Base-by-base conservation (phyloP, 305 asterid genomes). In the Fraxinus angustifolia region DNA sequence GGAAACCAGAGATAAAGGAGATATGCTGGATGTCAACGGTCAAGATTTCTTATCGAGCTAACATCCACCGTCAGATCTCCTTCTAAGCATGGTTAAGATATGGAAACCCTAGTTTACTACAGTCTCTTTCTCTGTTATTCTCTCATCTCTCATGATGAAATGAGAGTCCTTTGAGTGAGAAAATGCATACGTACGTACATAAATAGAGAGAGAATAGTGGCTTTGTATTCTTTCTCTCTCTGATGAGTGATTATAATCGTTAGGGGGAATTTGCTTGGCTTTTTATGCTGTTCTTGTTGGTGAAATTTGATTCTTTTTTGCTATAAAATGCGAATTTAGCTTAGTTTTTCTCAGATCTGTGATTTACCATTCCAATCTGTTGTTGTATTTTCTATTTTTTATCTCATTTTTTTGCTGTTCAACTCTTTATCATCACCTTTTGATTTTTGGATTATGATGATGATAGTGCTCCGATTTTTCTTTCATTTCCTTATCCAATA, bases 1-100 rank as follows among this genome's bases (percentile, higher is more conserved):
- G 85, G 85, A 82, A 87, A 80, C 83, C 84, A 80, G 91, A 82
- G 90, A 87, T 80, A 89, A 84, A 82, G 85, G 86, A 89, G 87
- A 84, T 82, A 82, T 75, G 89, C 89, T 77, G 87, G 86, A 82
- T 84, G 85, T 68, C 71, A 38, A 87, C 86, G 90, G 87, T 83
- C 88, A 82, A 79, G 88, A 87, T 90, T 83, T 65, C 90, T 80
- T 42, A 70, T 36, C 60, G 58, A 17, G 38, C 8, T 71, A 7
- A 80, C 60, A 4, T 2, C 75, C 73, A 34, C 88, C 90, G 85
- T 83, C 14, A 19, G 82, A 85, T 84, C 83, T 73, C 4, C 3
- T 50, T 79, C 36, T 14, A 11, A 67, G 73, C 19, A 67, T 28
- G 73, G 36, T 28, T 67, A 68, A 68, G 40, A 68, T 28, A 30